phyloP scores from a whole-genome alignment of 2,329 filamentous ascomycete species.

The Calycina marina region DNA sequence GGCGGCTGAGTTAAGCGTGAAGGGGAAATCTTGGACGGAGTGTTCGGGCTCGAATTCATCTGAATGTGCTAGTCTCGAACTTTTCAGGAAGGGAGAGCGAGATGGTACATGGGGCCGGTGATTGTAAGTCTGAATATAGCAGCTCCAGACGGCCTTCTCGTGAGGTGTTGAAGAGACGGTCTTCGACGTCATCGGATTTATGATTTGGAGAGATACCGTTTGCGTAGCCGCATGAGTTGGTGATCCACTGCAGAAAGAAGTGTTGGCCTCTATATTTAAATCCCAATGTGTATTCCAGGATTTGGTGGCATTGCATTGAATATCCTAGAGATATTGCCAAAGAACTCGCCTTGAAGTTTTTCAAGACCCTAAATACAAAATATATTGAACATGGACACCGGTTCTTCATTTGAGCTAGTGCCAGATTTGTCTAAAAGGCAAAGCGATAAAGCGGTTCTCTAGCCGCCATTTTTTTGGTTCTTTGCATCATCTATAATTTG shows the following conservation, averaged over 20 bases:
- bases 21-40: slow-evolving; percentile 36
- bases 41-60: slow-evolving; percentile 1
- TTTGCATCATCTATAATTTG: no score
- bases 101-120: neutral
- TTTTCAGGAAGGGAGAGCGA: slow-evolving; percentile 1
- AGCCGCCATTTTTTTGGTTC: no score
- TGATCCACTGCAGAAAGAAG: slow-evolving; percentile 40
- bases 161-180: neutral
- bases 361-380: slow-evolving; percentile 35
- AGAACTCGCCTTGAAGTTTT: slow-evolving; percentile 29
- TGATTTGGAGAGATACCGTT: slow-evolving; percentile 32
- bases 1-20: slow-evolving; percentile 28
- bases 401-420: slow-evolving; percentile 44
- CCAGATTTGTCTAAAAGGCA: slow-evolving; percentile 58
- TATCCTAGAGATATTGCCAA: neutral
- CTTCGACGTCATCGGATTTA: neutral
- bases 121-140: neutral
- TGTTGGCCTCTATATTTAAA: neutral
- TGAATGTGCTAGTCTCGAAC: neutral
- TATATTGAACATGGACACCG: slow-evolving; percentile 41
- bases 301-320: neutral
- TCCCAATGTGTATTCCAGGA: neutral
- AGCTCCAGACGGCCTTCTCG: neutral
- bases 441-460: slow-evolving; percentile 38
- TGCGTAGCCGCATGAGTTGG: slow-evolving; percentile 52